phyloP scores from a whole-genome alignment of 2,329 filamentous ascomycete genomes.

The Hypocrella siamensis region DNA sequence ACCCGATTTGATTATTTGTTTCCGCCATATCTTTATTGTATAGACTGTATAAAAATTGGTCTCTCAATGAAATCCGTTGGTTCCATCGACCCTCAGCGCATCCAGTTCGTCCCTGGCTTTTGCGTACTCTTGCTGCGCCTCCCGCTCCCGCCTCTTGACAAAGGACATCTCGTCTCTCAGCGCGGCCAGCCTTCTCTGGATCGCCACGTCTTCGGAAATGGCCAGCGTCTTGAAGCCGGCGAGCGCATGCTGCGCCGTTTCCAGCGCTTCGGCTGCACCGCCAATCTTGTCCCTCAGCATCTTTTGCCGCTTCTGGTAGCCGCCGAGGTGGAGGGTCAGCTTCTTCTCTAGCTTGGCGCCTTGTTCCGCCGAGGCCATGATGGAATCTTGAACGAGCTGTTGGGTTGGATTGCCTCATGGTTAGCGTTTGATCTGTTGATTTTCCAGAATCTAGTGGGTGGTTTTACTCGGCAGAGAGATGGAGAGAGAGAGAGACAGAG shows the following conservation, averaged over 20 bases:
- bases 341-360: conserved; percentile 90
- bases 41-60: no score
- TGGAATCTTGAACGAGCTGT: conserved; percentile 54
- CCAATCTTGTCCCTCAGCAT: conserved; percentile 64
- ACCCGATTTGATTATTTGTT: no score
- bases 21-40: no score
- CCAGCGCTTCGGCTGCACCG: conserved; percentile 59
- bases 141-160: conserved; percentile 66
- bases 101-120: conserved; percentile 63
- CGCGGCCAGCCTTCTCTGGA: conserved; percentile 54
- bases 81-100: conserved; percentile 25
- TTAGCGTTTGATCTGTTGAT: no score
- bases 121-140: conserved; percentile 79
- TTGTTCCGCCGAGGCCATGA: conserved; percentile 59
- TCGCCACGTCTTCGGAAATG: conserved; percentile 63
- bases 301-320: conserved; percentile 78
- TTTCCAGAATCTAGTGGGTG: no score
- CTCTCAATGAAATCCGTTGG: conserved; percentile 23
- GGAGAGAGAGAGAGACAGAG: neutral
- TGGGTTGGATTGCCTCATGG: no score
- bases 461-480: no score
- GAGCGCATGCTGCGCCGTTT: conserved; percentile 56
- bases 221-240: conserved; percentile 61
- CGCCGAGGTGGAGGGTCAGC: conserved; percentile 70
- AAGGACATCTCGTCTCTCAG: conserved; percentile 73